Conservation (phyloP, 1,139 yeast species). For the Sugiyamaella japonica region DNA sequence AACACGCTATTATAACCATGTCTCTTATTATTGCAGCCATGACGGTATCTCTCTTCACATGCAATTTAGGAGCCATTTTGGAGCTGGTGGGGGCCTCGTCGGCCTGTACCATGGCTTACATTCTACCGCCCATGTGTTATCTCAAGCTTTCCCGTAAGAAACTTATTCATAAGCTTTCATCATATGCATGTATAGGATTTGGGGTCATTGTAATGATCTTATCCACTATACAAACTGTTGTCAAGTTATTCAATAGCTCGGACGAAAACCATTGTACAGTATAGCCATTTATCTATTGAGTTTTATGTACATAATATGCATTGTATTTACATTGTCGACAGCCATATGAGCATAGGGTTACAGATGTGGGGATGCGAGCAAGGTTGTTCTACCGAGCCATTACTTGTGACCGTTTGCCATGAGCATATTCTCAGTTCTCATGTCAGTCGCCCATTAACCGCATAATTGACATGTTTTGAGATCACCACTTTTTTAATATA, state of each 20-base stretch:
- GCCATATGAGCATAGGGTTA: too few relatives aligned
- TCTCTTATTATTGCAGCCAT: constrained; percentile 66
- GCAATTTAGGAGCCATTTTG: constrained; percentile 83
- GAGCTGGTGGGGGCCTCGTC: constrained; percentile 92
- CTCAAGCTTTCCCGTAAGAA: constrained; percentile 60
- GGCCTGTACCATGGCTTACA: constrained; percentile 90
- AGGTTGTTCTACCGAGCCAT: too few relatives aligned
- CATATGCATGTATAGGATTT: constrained; percentile 62
- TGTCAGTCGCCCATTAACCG: neutral
- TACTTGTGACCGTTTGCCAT: too few relatives aligned
- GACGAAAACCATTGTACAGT: constrained; percentile 48
- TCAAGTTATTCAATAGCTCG: constrained; percentile 49
- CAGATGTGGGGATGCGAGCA: too few relatives aligned
- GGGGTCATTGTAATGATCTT: constrained; percentile 77
- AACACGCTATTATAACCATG: constrained; percentile 68
- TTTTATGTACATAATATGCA: constrained; percentile 6
- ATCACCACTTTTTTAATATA: constrained; percentile 8
- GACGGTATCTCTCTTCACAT: constrained; percentile 74
- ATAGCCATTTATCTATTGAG: constrained; percentile 19
- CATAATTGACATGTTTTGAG: constrained; percentile 6
- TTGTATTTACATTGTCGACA: neutral
- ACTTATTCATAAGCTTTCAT: constrained; percentile 52
- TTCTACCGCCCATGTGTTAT: constrained; percentile 83
- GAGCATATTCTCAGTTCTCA: too few relatives aligned
- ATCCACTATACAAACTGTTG: constrained; percentile 72